Conservation (phyloP, 768 basidiomycete genomes). For the Ramaria rubella region DNA sequence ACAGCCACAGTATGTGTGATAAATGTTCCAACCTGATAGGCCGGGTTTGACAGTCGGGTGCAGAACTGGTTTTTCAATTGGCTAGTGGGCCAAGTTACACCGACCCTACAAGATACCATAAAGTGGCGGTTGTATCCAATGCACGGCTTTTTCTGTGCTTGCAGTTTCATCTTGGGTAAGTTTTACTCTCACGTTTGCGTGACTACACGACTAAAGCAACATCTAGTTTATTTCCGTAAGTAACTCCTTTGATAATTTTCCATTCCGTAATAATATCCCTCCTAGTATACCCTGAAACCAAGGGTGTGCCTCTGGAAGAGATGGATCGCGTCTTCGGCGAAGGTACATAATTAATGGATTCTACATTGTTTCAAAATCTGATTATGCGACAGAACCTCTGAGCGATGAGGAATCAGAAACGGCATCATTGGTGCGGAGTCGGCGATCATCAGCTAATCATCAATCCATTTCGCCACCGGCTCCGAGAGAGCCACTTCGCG, state of each 20-base stretch:
- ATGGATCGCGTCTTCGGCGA: constrained; percentile 90
- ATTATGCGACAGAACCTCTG: constrained; percentile 12
- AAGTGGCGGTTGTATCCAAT: constrained; percentile 91
- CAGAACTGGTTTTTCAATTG: constrained; percentile 69
- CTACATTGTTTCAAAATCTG: neutral
- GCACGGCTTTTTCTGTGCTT: constrained; percentile 89
- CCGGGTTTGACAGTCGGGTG: neutral
- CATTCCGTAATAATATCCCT: neutral
- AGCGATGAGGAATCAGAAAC: constrained; percentile 58
- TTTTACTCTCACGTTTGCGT: constrained; percentile 11
- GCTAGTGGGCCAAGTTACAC: constrained; percentile 82
- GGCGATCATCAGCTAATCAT: constrained; percentile 30
- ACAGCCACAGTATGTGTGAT: constrained; percentile 58
- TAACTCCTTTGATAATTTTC: constrained; percentile 12
- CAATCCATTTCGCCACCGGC: constrained; percentile 27
- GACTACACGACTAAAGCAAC: constrained; percentile 6
- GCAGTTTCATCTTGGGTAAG: constrained; percentile 75
- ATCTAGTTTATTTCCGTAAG: constrained; percentile 69
- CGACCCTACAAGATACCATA: constrained; percentile 79
- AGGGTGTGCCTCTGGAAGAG: constrained; percentile 81
- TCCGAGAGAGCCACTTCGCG: constrained; percentile 5
- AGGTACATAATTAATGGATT: constrained; percentile 35
- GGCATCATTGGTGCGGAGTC: constrained; percentile 44
- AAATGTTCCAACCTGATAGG: neutral
- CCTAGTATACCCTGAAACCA: constrained; percentile 80